Percentiles rank a stretch among this genome's conserved stretches.
phyloP scores from a whole-genome alignment of 2,329 filamentous ascomycete species.

The Chaetomium strumarium region DNA sequence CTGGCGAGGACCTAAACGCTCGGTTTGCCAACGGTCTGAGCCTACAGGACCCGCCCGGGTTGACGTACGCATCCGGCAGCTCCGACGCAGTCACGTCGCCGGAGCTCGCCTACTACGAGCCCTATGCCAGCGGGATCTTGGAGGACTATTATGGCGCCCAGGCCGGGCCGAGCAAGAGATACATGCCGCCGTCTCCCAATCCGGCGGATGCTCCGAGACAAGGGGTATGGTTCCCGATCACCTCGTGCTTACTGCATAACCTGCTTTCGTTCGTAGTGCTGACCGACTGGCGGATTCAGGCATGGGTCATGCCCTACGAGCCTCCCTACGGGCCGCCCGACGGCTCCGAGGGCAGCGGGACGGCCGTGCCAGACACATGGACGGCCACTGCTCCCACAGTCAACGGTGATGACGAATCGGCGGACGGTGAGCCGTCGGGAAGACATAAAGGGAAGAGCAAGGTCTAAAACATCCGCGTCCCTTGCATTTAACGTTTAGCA shows the following conservation, averaged over 20 bases:
- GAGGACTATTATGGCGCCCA: not conserved
- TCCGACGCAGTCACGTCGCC: not conserved
- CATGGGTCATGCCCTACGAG: conserved; percentile 14
- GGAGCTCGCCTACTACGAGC: conserved; percentile 19
- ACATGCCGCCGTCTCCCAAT: conserved; percentile 3
- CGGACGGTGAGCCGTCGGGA: conserved; percentile 1
- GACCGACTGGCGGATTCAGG: not conserved
- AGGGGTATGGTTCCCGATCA: conserved; percentile 2
- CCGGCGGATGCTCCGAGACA: conserved; percentile 1
- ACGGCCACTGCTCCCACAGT: conserved; percentile 9
- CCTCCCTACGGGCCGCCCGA: conserved; percentile 12
- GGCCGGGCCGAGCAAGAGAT: conserved; percentile 9
- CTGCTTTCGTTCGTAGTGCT: not conserved
- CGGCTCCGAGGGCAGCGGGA: conserved; percentile 9
- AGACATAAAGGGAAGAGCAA: conserved; percentile 11
- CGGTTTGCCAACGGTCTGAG: conserved; percentile 12
- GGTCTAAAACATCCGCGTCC: not conserved
- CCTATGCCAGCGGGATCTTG: conserved; percentile 8
- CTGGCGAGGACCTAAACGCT: conserved; percentile 2
- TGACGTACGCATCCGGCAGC: conserved; percentile 6
- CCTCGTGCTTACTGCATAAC: not conserved
- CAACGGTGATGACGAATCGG: not conserved
- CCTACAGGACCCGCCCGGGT: conserved; percentile 6
- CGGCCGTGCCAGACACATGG: conserved; percentile 15
- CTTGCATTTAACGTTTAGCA: not conserved